These are phyloP conservation scores for Persicaria maculosa DNA, from an alignment of 148 eudicot species.

Conservation along the genomic window DNA sequence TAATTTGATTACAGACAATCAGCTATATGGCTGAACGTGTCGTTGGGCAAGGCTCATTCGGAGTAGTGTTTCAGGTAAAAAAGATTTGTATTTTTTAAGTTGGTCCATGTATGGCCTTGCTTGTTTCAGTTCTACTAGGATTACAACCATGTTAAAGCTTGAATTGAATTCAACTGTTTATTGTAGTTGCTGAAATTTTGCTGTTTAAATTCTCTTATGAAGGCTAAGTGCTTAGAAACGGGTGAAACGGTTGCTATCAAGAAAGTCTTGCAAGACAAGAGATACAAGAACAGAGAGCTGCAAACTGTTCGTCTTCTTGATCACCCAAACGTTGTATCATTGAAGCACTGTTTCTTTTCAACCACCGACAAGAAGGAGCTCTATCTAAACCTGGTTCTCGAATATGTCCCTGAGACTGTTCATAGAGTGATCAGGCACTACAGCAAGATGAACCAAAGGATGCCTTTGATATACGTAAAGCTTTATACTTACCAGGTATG, in stretches of 20 bases:
- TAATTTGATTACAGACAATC: constrained; percentile 41
- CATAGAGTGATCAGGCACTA: constrained; percentile 65
- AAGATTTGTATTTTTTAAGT: not conserved
- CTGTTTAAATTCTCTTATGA: constrained; percentile 9
- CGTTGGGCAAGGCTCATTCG: constrained; percentile 87
- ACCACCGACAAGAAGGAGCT: constrained; percentile 68
- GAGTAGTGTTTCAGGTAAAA: constrained; percentile 78
- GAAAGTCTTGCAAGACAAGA: constrained; percentile 77
- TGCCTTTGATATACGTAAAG: constrained; percentile 75
- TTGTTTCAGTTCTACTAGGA: not conserved
- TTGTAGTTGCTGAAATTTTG: not conserved
- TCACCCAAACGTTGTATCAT: constrained; percentile 64
- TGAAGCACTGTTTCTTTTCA: constrained; percentile 84
- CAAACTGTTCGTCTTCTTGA: constrained; percentile 76
- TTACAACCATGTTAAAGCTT: not conserved
- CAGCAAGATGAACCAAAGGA: constrained; percentile 64
- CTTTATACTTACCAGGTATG: constrained; percentile 68
- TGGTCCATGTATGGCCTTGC: not conserved
- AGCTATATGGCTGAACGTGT: constrained; percentile 92
- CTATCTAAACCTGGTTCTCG: constrained; percentile 63
- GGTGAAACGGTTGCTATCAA: constrained; percentile 76
- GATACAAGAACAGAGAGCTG: constrained; percentile 81
- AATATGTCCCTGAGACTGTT: constrained; percentile 78
- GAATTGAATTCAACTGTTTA: not conserved
- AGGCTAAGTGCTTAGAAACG: constrained; percentile 75